Base-by-base conservation (phyloP, 352 stramenopile genomes). In the Globisporangium takayamanum region DNA sequence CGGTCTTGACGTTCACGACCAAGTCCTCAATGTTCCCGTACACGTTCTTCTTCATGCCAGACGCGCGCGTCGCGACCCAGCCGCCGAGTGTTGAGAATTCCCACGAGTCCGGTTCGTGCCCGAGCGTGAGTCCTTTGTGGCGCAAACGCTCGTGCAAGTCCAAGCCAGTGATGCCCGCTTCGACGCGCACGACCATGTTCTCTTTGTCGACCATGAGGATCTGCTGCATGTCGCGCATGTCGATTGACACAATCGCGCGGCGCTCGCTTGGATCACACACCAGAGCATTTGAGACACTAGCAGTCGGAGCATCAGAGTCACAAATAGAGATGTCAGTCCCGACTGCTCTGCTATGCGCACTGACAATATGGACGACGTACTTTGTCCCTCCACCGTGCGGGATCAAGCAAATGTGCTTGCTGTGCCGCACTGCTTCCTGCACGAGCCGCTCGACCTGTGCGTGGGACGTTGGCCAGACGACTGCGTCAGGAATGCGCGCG, bases 1-100 rank as follows among this genome's bases (percentile, higher is more conserved):
- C 80, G 30, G 80, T 84, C 51, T 82, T 88, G 26, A 96, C 66
- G 62, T 92, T 90, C 8, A 94, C 74, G 18, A 96, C 84, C 22
- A 98, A 75, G 62, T 97, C 90, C 67, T 98, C 93, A 64, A 98
- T 98, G 57, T 98, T 98, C 30, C 93, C 93, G 62, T 98, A 97
- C 39, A 73, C 76, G 59, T 96, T 97, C 69, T 96, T 94, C 72
- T 97, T 97, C 93, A 98, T 98, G 10, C 91, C 93, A 2, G 89
- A 97, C 20, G 91, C 88, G 62, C 89, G 87, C 3, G 91, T 98
- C 0, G 92, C 91, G 45, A 97, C 83, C 89, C 89, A 98, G 39
- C 93, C 91, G 25, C 91, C 91, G 4, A 98, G 72, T 2, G 91
- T 97, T 39, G 87, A 97, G 57, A 98, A 98, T 70, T 98, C 93